Percentiles rank a stretch among this genome's conserved stretches.
phyloP scores from a whole-genome alignment of 352 stramenopile species.

The Ophiocytium majus region DNA sequence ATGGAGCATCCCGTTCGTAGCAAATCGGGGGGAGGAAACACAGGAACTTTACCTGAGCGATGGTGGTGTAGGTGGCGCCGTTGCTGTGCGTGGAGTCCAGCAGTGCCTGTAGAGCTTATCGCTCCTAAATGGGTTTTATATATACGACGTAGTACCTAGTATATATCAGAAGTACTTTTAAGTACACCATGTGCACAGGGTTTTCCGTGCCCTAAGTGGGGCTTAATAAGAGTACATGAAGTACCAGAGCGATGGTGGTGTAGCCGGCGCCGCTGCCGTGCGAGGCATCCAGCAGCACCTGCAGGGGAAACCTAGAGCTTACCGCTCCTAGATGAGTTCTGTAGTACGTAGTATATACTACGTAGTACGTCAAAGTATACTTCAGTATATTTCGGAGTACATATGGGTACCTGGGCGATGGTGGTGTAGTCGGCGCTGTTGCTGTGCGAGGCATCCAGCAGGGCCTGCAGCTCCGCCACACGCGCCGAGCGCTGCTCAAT shows the following conservation, averaged over 20 bases:
- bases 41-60: neutral
- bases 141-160: too few relatives aligned
- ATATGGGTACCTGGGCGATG: neutral
- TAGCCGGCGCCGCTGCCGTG: neutral
- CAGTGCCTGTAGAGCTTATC: slow-evolving; percentile 30
- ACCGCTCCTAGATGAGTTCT: too few relatives aligned
- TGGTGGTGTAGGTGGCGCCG: neutral
- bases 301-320: too few relatives aligned
- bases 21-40: too few relatives aligned
- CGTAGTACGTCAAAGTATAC: too few relatives aligned
- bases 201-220: too few relatives aligned
- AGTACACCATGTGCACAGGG: too few relatives aligned
- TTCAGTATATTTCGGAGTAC: slow-evolving; percentile 14
- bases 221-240: neutral
- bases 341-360: too few relatives aligned
- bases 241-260: neutral
- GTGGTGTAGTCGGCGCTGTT: neutral
- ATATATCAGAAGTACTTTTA: too few relatives aligned
- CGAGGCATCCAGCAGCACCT: slow-evolving; percentile 1
- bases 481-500: slow-evolving; percentile 36
- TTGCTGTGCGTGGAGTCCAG: neutral
- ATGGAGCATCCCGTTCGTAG: too few relatives aligned
- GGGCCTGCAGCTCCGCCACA: slow-evolving; percentile 30
- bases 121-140: too few relatives aligned
- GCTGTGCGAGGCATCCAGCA: neutral